Evolutionary conservation across 164 flowering plant species (phyloP), one percentile per base, ranked within the genome.

Genomic region (Tetracentron sinense): DNA sequence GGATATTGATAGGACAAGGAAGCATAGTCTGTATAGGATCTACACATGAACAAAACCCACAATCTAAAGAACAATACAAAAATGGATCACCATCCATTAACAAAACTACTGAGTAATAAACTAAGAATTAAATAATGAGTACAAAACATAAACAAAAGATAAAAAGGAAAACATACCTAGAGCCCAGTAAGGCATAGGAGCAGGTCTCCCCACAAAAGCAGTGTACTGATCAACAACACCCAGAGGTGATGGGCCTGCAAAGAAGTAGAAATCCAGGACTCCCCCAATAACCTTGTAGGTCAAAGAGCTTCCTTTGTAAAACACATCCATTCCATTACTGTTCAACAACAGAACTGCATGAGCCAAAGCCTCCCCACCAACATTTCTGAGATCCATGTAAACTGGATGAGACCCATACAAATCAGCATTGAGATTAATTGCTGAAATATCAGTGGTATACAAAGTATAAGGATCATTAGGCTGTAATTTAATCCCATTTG

Each of bases 121-220:
- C n/a, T n/a, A 59, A 42, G 4, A 16, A 28, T 51, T 5, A 29
- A 4, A n/a, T 27, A 50, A 10, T 25, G 62, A n/a, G n/a, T n/a
- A n/a, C n/a, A n/a, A n/a, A n/a, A n/a, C n/a, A n/a, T n/a, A n/a
- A 71, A 29, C 20, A 22, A 15, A 67, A 42, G 48, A 14, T 26
- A 7, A 55, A 29, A 60, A 48, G 31, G 2, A 27, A 44, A 49
- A 44, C 66, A 75, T 82, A 93, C 98, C 98, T 48, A 91, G 72
- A 70, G 99, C 74, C 97, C 99, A 94, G 78, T 91, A 91, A 61
- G 99, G 99, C 97, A 91, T 94, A 4, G 99, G 87, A 56, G 97
- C 99, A 7, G 97, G 99, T 31, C 99, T 72, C 30, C 99, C 99
- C 11, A 88, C 68, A 25, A 91, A 72, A 12, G 68, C 46, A 22